Conservation (phyloP, 139 green algal species). For the Tetradesmus lagerheimii region DNA sequence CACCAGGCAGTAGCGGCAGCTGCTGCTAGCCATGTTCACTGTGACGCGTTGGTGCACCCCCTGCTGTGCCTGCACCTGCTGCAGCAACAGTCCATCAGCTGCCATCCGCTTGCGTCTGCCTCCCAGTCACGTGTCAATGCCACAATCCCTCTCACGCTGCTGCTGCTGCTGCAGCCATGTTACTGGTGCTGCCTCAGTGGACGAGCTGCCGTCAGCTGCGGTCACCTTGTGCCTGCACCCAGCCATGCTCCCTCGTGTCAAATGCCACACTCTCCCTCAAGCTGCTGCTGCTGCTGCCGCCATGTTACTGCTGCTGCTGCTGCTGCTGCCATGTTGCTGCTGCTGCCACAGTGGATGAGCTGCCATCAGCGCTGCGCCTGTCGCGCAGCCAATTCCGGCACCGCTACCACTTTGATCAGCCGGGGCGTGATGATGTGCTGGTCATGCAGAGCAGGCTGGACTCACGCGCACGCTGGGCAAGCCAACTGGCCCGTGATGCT, state of each 20-base stretch:
- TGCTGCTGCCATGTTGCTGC: constrained; percentile 5
- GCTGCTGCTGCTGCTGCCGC: background rate
- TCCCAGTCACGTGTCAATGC: too few relatives aligned
- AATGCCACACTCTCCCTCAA: background rate
- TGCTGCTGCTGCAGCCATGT: background rate
- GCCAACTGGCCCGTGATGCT: background rate
- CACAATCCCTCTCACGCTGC: too few relatives aligned
- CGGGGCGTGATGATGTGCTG: background rate
- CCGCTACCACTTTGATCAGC: constrained; percentile 63
- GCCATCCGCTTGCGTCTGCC: too few relatives aligned
- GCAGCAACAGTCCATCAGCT: too few relatives aligned
- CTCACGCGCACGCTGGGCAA: background rate
- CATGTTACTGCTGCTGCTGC: background rate
- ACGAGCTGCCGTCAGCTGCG: background rate
- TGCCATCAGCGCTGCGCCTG: constrained; percentile 63
- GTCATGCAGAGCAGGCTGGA: background rate
- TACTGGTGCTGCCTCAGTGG: background rate
- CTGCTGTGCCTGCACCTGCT: too few relatives aligned
- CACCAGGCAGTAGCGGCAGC: too few relatives aligned
- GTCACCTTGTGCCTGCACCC: too few relatives aligned
- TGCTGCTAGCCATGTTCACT: too few relatives aligned
- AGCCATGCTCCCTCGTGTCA: background rate
- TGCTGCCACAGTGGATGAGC: constrained; percentile 52
- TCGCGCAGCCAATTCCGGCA: constrained; percentile 50
- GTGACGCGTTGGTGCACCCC: too few relatives aligned